Conservation (phyloP, 2,329 filamentous ascomycete species). For the Hirsutella rhossiliensis region DNA sequence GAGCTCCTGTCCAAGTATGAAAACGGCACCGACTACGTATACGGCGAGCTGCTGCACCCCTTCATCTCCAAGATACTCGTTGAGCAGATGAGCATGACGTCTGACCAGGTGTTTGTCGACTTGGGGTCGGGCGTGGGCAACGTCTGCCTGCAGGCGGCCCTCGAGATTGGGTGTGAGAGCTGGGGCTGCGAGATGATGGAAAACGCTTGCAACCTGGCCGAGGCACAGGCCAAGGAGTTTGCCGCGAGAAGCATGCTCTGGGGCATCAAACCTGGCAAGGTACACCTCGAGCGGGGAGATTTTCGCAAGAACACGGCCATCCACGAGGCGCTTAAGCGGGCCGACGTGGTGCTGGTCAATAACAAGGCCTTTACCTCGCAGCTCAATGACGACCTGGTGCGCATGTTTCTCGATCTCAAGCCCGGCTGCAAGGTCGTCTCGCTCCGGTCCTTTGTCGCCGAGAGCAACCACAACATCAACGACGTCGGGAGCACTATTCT, state of each 20-base stretch:
- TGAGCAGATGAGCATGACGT: constrained; percentile 63
- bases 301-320: constrained; percentile 67
- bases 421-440: constrained; percentile 82
- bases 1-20: constrained; percentile 76
- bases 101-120: constrained; percentile 81
- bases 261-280: constrained; percentile 70
- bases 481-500: constrained; percentile 76
- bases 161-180: constrained; percentile 87
- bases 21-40: constrained; percentile 85
- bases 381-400: constrained; percentile 73
- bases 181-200: constrained; percentile 97
- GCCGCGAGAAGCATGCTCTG: constrained; percentile 74
- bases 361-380: constrained; percentile 90
- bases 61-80: constrained; percentile 77
- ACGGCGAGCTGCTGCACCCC: constrained; percentile 79
- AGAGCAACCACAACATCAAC: constrained; percentile 62
- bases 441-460: constrained; percentile 80
- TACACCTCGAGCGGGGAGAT: constrained; percentile 72
- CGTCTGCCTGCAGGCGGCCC: constrained; percentile 83
- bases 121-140: constrained; percentile 94
- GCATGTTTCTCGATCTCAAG: constrained; percentile 90
- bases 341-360: constrained; percentile 95
- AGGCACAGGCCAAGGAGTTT: constrained; percentile 73
- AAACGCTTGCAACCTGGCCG: constrained; percentile 73
- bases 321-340: constrained; percentile 60